Percentiles rank a stretch among this genome's conserved stretches.
phyloP scores from a whole-genome alignment of 352 stramenopile genomes.

The Phytopythium montanum region DNA sequence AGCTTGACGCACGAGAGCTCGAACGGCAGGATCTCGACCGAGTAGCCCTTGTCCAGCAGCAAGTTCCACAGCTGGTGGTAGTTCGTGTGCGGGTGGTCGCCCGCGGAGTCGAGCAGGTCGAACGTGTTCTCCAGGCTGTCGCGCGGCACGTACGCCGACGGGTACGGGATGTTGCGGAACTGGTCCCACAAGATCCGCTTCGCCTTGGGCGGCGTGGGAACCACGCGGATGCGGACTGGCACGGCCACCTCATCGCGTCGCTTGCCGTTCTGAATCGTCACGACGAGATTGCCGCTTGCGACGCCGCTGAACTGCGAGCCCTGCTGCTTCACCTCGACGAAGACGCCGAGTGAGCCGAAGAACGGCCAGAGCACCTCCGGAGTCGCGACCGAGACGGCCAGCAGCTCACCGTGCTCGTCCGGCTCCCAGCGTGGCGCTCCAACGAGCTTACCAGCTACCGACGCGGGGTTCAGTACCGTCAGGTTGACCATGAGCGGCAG shows the following conservation, averaged over 20 bases:
- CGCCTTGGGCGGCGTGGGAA: constrained; percentile 37
- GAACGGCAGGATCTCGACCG: constrained; percentile 75
- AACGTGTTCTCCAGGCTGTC: constrained; percentile 70
- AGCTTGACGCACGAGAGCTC: constrained; percentile 77
- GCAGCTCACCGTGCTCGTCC: constrained; percentile 38
- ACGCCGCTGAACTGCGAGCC: constrained; percentile 35
- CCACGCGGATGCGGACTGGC: constrained; percentile 39
- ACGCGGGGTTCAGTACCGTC: constrained; percentile 71
- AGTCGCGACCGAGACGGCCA: constrained; percentile 46
- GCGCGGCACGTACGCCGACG: constrained; percentile 71
- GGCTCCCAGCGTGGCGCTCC: constrained; percentile 47
- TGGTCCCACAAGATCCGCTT: constrained; percentile 85
- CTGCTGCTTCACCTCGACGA: constrained; percentile 54
- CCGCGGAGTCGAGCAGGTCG: constrained; percentile 68
- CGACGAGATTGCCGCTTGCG: constrained; percentile 32
- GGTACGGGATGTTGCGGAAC: constrained; percentile 88
- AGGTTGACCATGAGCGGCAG: constrained; percentile 80
- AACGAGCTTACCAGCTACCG: constrained; percentile 43
- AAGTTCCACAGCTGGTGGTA: constrained; percentile 83
- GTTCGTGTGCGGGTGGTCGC: constrained; percentile 85
- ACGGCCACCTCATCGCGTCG: constrained; percentile 41
- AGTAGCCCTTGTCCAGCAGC: constrained; percentile 60
- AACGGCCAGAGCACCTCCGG: constrained; percentile 62
- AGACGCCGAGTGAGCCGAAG: constrained; percentile 65
- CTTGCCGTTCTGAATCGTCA: constrained; percentile 42